These are phyloP conservation scores for Coniochaeta sp. DNA, from an alignment of 2,329 filamentous ascomycete species.

Conservation along the genomic window DNA sequence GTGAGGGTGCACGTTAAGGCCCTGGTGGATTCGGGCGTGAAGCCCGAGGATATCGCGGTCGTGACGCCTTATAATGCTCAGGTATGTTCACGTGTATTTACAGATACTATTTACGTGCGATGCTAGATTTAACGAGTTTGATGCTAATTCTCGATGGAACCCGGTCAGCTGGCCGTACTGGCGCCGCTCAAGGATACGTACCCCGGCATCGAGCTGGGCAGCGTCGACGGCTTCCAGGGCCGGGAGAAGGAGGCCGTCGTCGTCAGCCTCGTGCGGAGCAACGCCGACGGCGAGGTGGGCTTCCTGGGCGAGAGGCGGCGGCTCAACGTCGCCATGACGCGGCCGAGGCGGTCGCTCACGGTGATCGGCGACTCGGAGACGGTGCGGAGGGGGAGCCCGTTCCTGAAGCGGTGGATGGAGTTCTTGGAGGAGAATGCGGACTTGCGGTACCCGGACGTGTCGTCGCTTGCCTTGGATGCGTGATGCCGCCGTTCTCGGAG, in stretches of 20 bases:
- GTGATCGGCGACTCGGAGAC: conserved; percentile 94
- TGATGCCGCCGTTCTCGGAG: conserved; percentile 9
- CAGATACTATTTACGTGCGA: background rate
- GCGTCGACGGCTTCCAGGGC: conserved; percentile 91
- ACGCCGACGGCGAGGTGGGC: conserved; percentile 77
- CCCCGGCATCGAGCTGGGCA: conserved; percentile 86
- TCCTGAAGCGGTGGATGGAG: conserved; percentile 85
- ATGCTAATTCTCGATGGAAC: conserved; percentile 14
- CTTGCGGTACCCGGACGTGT: conserved; percentile 74
- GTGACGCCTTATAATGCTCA: conserved; percentile 97
- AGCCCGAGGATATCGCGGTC: conserved; percentile 78
- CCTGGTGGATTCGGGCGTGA: conserved; percentile 73
- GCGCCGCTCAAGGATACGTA: conserved; percentile 74
- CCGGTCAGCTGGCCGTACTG: conserved; percentile 61
- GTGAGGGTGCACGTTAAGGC: conserved; percentile 70
- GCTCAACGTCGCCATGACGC: conserved; percentile 95
- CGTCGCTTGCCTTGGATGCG: conserved; percentile 24
- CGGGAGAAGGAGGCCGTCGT: conserved; percentile 94
- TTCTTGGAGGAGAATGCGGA: conserved; percentile 87
- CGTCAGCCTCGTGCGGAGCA: conserved; percentile 90
- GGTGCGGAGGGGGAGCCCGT: conserved; percentile 75
- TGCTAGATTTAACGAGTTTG: background rate
- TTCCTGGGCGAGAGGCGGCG: conserved; percentile 89
- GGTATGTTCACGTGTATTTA: too few species aligned
- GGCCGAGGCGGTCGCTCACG: conserved; percentile 82